Percentiles rank a stretch among this genome's conserved stretches.
Conservation (phyloP, 345 rosid species). For the Gossypium bickii region DNA sequence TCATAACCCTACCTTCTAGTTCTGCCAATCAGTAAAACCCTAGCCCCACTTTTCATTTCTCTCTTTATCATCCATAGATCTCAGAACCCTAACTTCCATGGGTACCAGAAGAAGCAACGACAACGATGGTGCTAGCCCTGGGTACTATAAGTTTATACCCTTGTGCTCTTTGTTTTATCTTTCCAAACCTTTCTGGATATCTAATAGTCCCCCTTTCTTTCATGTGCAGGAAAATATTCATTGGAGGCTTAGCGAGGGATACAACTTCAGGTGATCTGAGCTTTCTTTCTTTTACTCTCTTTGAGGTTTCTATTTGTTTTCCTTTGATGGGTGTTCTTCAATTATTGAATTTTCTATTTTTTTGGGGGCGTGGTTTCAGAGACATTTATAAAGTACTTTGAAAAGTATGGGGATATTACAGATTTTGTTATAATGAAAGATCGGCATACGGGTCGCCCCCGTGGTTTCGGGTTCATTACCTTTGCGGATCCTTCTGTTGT, state of each 20-base stretch:
- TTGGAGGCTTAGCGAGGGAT: constrained; percentile 84
- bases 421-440: constrained; percentile 94
- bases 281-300: not conserved
- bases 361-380: constrained; percentile 28
- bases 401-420: constrained; percentile 75
- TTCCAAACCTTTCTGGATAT: not conserved
- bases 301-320: not conserved
- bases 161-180: not conserved
- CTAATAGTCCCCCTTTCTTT: not conserved
- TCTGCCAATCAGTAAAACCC: not conserved
- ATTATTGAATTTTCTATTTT: not conserved
- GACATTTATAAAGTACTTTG: constrained; percentile 67
- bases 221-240: constrained; percentile 62
- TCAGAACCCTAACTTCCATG: not conserved
- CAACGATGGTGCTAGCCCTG: constrained; percentile 18
- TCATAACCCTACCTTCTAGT: not conserved
- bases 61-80: not conserved
- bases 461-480: constrained; percentile 91
- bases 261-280: constrained; percentile 48
- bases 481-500: constrained; percentile 81
- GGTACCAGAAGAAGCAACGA: constrained; percentile 4
- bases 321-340: not conserved
- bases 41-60: not conserved
- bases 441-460: constrained; percentile 63
- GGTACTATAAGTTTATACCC: not conserved